Evolutionary conservation across 306 rosid species (phyloP), one percentile per base, ranked within the genome.

Genomic region (Cucurbita moschata): DNA sequence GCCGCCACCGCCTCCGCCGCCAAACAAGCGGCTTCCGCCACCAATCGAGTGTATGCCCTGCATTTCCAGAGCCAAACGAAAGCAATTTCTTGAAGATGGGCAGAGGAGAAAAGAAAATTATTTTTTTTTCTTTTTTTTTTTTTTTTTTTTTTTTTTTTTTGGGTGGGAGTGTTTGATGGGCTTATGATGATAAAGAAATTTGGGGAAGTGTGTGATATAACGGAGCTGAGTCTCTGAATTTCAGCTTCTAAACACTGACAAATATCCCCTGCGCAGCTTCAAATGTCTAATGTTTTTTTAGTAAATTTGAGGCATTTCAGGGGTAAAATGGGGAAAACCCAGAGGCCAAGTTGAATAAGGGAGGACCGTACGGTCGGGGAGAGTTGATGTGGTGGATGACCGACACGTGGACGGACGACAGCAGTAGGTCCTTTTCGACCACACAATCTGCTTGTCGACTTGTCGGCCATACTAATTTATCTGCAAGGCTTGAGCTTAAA

Each of bases 31-130:
- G 38, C 81, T 76, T 1, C 79, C 72, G 12, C 85, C 89, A 39
- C 87, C 87, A 51, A 88, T 81, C 44, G 98, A 81, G 62, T 87
- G 90, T 78, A 90, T 81, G 68, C 90, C 96, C 82, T 94, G 98
- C 98, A 94, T 94, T 85, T 83, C 79, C 52, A 19, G 37, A 39
- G 15, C 8, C 69, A 63, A 63, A 30, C 35, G 35, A 30, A 30
- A 30, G 35, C 35, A 30, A 30, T 30, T 30, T 30, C 35, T 30
- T 30, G 35, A 30, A 30, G 35, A 30, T 30, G 35, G 35, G 35
- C 35, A 2, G 35, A 26, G 35, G 35, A 30, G 52, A 9, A 46
- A 43, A 43, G 47, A 10, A 43, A 43, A 43, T 43, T 43, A 43
- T n/a, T n/a, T n/a, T n/a, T 1, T 6, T 43, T 38, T 4, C 0